Conservation (phyloP, 2,329 filamentous ascomycete genomes). For the Huntiella decipiens region DNA sequence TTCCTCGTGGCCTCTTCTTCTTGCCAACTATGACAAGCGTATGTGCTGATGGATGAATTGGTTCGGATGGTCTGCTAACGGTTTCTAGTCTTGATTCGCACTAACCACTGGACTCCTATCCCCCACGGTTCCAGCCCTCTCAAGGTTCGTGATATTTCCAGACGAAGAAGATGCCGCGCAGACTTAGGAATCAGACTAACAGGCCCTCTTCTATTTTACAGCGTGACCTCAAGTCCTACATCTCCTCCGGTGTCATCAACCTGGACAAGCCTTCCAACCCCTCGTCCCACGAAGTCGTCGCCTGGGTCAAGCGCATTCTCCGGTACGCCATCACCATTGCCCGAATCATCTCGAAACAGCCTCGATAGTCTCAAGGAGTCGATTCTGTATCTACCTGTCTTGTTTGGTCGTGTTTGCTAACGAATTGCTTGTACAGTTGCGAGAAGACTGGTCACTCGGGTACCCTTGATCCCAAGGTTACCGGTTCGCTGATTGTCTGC, state of each 20-base stretch:
- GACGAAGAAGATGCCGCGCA: background rate
- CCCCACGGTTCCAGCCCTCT: slow-evolving; percentile 79
- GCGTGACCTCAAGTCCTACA: slow-evolving; percentile 91
- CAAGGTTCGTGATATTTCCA: slow-evolving; percentile 23
- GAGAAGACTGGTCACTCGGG: slow-evolving; percentile 98
- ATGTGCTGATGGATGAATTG: slow-evolving; percentile 18
- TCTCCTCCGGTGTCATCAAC: slow-evolving; percentile 96
- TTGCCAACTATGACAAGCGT: slow-evolving; percentile 93
- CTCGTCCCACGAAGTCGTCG: slow-evolving; percentile 94
- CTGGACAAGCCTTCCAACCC: slow-evolving; percentile 75
- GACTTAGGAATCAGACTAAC: background rate
- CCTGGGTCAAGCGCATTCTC: slow-evolving; percentile 96
- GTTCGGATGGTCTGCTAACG: slow-evolving; percentile 3
- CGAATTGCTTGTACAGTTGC: slow-evolving; percentile 16
- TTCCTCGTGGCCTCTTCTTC: slow-evolving; percentile 76
- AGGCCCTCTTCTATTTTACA: background rate
- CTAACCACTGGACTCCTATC: slow-evolving; percentile 92
- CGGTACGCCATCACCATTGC: slow-evolving; percentile 32
- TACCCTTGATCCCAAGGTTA: slow-evolving; percentile 96
- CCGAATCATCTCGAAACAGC: background rate
- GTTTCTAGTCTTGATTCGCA: slow-evolving; percentile 62
- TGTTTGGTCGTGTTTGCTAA: background rate
- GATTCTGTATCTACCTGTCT: background rate
- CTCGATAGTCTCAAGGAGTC: background rate
- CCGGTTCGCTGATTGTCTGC: slow-evolving; percentile 83